These are phyloP conservation scores for Hyphopichia khmerensis DNA, from an alignment of 1,139 yeast genomes.

Conservation along the genomic window DNA sequence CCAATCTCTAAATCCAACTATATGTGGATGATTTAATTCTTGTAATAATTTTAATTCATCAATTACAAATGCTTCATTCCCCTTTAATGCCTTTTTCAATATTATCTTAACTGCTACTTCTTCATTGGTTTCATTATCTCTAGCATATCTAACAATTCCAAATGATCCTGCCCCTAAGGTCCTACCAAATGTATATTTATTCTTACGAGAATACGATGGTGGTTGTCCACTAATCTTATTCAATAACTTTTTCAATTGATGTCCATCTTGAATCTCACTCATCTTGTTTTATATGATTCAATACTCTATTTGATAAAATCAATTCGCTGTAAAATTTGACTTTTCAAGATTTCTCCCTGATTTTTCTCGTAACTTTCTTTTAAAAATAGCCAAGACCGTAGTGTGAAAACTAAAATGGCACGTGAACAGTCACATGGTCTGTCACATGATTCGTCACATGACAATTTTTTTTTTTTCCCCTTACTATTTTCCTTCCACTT, in stretches of 20 bases:
- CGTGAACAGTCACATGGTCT: too few species aligned
- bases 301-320: too few species aligned
- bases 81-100: constrained; percentile 75
- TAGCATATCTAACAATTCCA: constrained; percentile 83
- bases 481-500: too few species aligned
- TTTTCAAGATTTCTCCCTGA: too few species aligned
- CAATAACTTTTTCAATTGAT: constrained; percentile 33
- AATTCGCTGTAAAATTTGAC: too few species aligned
- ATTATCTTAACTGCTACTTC: constrained; percentile 87
- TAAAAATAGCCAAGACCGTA: too few species aligned
- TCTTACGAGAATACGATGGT: constrained; percentile 60
- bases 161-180: constrained; percentile 91
- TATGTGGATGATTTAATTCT: constrained; percentile 71
- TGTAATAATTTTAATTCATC: constrained; percentile 74
- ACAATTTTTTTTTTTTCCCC: too few species aligned
- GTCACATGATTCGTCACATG: too few species aligned
- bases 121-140: constrained; percentile 55
- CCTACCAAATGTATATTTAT: constrained; percentile 67
- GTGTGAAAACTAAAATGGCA: too few species aligned
- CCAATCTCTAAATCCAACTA: constrained; percentile 83
- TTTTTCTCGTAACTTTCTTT: too few species aligned
- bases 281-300: too few species aligned
- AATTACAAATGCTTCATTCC: constrained; percentile 66
- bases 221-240: constrained; percentile 75
- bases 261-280: constrained; percentile 8